phyloP scores from a whole-genome alignment of 176 grass and related monocot species.

The Tillandsia leiboldiana region DNA sequence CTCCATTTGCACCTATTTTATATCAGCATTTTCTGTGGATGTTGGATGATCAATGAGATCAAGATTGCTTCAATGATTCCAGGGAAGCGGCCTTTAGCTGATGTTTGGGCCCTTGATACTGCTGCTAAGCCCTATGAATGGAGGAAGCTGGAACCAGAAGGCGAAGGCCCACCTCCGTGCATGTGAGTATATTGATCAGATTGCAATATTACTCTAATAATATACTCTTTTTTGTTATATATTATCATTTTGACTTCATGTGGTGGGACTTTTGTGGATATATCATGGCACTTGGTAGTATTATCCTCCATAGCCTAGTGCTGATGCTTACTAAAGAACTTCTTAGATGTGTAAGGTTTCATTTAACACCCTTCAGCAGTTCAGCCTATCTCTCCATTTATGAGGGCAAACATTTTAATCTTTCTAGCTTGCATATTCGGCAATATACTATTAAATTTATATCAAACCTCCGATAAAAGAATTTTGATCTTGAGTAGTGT shows the following conservation, averaged over 20 bases:
- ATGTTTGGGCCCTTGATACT: constrained; percentile 98
- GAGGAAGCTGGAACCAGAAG: constrained; percentile 98
- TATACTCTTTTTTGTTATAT: neutral
- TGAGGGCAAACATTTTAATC: too few relatives aligned
- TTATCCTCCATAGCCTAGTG: neutral
- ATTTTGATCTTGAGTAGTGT: too few relatives aligned
- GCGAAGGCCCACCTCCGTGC: constrained; percentile 93
- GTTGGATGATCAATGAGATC: neutral
- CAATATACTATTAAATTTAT: too few relatives aligned
- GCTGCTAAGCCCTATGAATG: constrained; percentile 95
- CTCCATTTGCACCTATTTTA: neutral
- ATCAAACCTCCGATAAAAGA: too few relatives aligned
- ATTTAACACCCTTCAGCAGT: too few relatives aligned
- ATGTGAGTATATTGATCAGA: constrained; percentile 50
- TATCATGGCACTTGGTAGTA: neutral
- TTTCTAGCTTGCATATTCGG: too few relatives aligned
- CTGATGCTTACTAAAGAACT: neutral
- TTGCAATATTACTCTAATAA: neutral
- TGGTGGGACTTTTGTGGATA: neutral
- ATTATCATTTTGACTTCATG: neutral
- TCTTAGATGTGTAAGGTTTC: neutral
- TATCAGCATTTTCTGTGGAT: neutral
- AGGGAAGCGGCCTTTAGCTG: constrained; percentile 87
- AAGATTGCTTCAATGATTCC: constrained; percentile 23
- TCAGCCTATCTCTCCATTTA: too few relatives aligned